Evolutionary conservation across 2,329 filamentous ascomycete genomes (phyloP).

Genomic region (Xylariaceae sp.): DNA sequence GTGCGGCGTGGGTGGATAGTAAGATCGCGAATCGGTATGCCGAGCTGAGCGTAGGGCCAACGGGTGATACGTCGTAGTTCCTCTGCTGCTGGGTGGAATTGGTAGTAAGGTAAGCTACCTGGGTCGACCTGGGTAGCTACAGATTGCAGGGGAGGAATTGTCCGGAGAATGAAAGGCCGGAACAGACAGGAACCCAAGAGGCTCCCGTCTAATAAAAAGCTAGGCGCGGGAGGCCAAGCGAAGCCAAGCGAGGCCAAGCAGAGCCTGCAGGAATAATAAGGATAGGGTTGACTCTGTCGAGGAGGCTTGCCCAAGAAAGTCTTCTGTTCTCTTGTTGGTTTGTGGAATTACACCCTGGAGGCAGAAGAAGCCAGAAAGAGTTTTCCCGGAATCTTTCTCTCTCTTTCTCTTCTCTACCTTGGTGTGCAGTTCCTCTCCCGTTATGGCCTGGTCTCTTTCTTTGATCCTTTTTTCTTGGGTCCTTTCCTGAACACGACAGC

Average conservation of each 20-base stretch:
- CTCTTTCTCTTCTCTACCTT: too few species aligned
- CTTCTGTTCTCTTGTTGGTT: too few species aligned
- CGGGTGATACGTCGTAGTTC: slow-evolving; percentile 21
- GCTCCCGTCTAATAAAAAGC: slow-evolving; percentile 6
- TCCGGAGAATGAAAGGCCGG: slow-evolving; percentile 30
- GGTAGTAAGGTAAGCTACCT: background rate
- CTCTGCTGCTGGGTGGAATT: background rate
- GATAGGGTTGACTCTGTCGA: too few species aligned
- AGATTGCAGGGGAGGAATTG: slow-evolving; percentile 21
- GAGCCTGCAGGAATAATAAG: slow-evolving; percentile 25
- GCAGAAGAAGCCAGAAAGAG: too few species aligned
- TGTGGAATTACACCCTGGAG: too few species aligned
- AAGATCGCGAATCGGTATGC: slow-evolving; percentile 23
- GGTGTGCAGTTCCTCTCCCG: background rate
- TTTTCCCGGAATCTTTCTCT: too few species aligned
- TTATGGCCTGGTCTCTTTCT: too few species aligned
- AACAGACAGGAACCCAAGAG: slow-evolving; percentile 20
- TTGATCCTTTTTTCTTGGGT: background rate
- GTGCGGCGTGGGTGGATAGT: too few species aligned
- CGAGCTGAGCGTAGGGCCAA: slow-evolving; percentile 25
- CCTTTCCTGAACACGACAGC: background rate
- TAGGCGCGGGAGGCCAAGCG: slow-evolving; percentile 27
- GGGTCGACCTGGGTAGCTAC: slow-evolving; percentile 2
- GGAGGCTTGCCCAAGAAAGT: too few species aligned
- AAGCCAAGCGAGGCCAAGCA: slow-evolving; percentile 26